These are phyloP conservation scores for Epichloe brachyelytri DNA, from an alignment of 2,329 filamentous ascomycete species.

Conservation along the genomic window DNA sequence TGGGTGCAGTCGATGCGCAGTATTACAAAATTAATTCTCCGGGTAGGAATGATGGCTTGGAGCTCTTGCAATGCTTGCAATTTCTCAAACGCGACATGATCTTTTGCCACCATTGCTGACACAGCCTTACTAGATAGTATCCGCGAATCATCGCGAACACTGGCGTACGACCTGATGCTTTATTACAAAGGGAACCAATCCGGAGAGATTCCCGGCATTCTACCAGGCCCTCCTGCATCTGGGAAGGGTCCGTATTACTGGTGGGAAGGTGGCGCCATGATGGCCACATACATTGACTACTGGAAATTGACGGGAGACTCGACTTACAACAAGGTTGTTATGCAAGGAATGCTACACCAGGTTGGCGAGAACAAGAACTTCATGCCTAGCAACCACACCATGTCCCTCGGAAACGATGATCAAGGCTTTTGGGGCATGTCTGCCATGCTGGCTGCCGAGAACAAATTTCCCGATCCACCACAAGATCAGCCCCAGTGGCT, in stretches of 20 bases:
- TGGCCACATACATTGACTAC: slow-evolving; percentile 57
- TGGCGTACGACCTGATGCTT: slow-evolving; percentile 37
- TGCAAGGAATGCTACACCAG: slow-evolving; percentile 44
- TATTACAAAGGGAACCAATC: slow-evolving; percentile 38
- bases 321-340: slow-evolving; percentile 47
- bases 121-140: slow-evolving; percentile 29
- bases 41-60: slow-evolving; percentile 11
- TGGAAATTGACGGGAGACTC: slow-evolving; percentile 54
- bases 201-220: slow-evolving; percentile 41
- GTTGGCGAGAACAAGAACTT: slow-evolving; percentile 43
- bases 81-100: background rate
- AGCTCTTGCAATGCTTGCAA: background rate
- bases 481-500: slow-evolving; percentile 44
- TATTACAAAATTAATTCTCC: slow-evolving; percentile 19
- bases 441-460: slow-evolving; percentile 54
- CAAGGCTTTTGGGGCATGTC: slow-evolving; percentile 60
- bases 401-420: slow-evolving; percentile 54
- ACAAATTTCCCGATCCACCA: slow-evolving; percentile 47
- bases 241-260: slow-evolving; percentile 50
- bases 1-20: slow-evolving; percentile 11
- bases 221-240: slow-evolving; percentile 39
- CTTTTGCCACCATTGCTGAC: background rate
- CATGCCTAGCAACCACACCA: slow-evolving; percentile 46
- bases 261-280: slow-evolving; percentile 61
- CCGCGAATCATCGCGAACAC: slow-evolving; percentile 29